These are phyloP conservation scores for Chaetomiaceae sp. DNA, from an alignment of 2,329 filamentous ascomycete species.

Conservation along the genomic window DNA sequence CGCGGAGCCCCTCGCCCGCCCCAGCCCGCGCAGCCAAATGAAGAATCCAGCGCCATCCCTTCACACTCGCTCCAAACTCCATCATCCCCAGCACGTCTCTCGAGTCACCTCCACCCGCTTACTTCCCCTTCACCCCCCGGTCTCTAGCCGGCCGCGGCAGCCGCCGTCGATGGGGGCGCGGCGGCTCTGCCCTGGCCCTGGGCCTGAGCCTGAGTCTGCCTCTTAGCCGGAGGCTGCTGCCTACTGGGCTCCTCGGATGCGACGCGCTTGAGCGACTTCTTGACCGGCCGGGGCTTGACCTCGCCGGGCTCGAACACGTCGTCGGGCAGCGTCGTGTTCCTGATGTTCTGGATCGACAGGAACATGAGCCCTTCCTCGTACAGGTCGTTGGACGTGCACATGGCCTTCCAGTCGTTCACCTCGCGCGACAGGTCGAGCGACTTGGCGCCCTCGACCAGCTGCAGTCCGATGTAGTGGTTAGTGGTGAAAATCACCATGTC, in stretches of 20 bases:
- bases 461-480: constrained; percentile 89
- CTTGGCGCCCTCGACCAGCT: constrained; percentile 65
- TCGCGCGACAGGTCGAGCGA: constrained; percentile 73
- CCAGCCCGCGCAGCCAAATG: not conserved
- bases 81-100: not conserved
- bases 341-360: constrained; percentile 71
- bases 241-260: constrained; percentile 29
- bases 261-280: constrained; percentile 45
- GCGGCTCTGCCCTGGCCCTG: constrained; percentile 17
- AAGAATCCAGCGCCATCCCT: not conserved
- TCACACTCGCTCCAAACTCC: not conserved
- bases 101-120: not conserved
- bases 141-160: constrained; percentile 6
- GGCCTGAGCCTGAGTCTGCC: constrained; percentile 33
- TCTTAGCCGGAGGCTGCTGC: constrained; percentile 34
- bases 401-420: constrained; percentile 79
- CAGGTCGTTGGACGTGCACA: constrained; percentile 68
- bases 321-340: constrained; percentile 76
- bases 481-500: constrained; percentile 66
- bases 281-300: constrained; percentile 54
- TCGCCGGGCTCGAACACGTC: constrained; percentile 86
- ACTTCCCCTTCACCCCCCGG: not conserved
- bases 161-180: constrained; percentile 1
- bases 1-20: not conserved
- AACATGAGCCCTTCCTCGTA: constrained; percentile 71